These are phyloP conservation scores for Panus rudis DNA, from an alignment of 768 basidiomycete species.

Conservation along the genomic window DNA sequence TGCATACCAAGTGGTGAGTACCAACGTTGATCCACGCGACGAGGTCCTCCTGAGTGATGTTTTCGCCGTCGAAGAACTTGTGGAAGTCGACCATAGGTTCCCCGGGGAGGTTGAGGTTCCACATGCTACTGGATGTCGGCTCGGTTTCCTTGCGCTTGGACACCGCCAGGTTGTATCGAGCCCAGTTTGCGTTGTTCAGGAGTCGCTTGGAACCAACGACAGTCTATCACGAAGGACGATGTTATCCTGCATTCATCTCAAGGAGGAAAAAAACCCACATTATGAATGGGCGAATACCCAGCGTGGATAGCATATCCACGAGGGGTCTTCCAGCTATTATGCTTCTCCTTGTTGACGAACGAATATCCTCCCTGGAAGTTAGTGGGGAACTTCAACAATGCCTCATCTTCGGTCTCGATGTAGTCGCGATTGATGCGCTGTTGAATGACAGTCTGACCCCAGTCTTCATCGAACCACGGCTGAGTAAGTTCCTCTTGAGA, in stretches of 20 bases:
- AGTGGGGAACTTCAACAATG: slow-evolving; percentile 40
- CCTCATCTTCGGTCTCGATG: slow-evolving; percentile 45
- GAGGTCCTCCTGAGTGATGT: slow-evolving; percentile 55
- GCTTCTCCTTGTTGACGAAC: slow-evolving; percentile 45
- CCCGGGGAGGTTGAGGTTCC: slow-evolving; percentile 60
- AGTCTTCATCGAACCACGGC: slow-evolving; percentile 54
- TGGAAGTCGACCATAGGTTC: slow-evolving; percentile 50
- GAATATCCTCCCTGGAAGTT: slow-evolving; percentile 55
- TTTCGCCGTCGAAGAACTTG: slow-evolving; percentile 59
- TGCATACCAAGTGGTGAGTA: slow-evolving; percentile 52
- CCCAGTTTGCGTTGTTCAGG: slow-evolving; percentile 59
- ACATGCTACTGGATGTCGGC: slow-evolving; percentile 47
- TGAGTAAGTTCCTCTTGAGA: slow-evolving; percentile 40
- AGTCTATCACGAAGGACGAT: slow-evolving; percentile 30
- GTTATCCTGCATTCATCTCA: neutral
- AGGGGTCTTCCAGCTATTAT: slow-evolving; percentile 50
- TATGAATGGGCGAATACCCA: slow-evolving; percentile 46
- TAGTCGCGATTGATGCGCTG: slow-evolving; percentile 42
- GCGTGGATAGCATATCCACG: slow-evolving; percentile 59
- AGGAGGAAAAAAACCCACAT: slow-evolving; percentile 25
- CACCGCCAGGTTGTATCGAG: slow-evolving; percentile 54
- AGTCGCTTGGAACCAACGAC: slow-evolving; percentile 54
- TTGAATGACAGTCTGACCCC: slow-evolving; percentile 48
- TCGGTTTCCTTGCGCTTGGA: slow-evolving; percentile 56
- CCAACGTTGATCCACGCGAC: slow-evolving; percentile 64